These are phyloP conservation scores for Petasospora fabianii DNA, from an alignment of 1,139 yeast species.

Conservation along the genomic window DNA sequence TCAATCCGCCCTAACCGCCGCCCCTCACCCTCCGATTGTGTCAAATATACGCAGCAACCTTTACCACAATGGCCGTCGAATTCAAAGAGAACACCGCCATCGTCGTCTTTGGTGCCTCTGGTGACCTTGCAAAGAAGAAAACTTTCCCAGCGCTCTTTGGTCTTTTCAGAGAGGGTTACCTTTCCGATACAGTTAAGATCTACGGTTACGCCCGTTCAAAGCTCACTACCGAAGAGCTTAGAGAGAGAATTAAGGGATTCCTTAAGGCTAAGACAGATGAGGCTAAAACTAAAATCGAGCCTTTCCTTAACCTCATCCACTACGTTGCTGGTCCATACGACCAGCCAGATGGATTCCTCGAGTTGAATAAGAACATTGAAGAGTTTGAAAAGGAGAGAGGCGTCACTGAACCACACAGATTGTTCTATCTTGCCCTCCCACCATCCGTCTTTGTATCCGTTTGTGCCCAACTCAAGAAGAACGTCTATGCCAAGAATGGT, in stretches of 20 bases:
- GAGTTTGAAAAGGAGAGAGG: slow-evolving; percentile 50
- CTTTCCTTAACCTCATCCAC: slow-evolving; percentile 60
- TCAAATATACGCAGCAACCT: neutral
- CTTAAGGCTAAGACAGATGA: slow-evolving; percentile 57
- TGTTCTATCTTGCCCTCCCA: slow-evolving; percentile 91
- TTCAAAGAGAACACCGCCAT: slow-evolving; percentile 67
- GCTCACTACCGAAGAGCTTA: slow-evolving; percentile 62
- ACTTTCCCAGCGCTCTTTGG: slow-evolving; percentile 84
- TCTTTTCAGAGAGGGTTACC: slow-evolving; percentile 68
- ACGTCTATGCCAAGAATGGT: slow-evolving; percentile 67
- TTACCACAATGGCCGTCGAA: slow-evolving; percentile 9
- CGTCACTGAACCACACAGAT: slow-evolving; percentile 57
- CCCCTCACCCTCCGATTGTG: neutral
- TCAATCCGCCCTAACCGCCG: too few relatives aligned
- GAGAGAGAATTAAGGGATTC: slow-evolving; percentile 58
- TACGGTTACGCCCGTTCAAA: slow-evolving; percentile 91
- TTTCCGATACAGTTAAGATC: slow-evolving; percentile 67
- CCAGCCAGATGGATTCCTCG: slow-evolving; percentile 63
- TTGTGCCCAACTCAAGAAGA: slow-evolving; percentile 65
- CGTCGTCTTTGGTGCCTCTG: slow-evolving; percentile 94
- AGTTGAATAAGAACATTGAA: slow-evolving; percentile 52
- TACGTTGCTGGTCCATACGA: slow-evolving; percentile 83
- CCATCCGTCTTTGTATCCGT: slow-evolving; percentile 87
- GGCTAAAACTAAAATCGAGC: slow-evolving; percentile 47
- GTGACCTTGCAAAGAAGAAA: slow-evolving; percentile 95